Evolutionary conservation across 2,329 filamentous ascomycete genomes (phyloP), one percentile per base, ranked within the genome.

Genomic region (Trichoderma sp.): DNA sequence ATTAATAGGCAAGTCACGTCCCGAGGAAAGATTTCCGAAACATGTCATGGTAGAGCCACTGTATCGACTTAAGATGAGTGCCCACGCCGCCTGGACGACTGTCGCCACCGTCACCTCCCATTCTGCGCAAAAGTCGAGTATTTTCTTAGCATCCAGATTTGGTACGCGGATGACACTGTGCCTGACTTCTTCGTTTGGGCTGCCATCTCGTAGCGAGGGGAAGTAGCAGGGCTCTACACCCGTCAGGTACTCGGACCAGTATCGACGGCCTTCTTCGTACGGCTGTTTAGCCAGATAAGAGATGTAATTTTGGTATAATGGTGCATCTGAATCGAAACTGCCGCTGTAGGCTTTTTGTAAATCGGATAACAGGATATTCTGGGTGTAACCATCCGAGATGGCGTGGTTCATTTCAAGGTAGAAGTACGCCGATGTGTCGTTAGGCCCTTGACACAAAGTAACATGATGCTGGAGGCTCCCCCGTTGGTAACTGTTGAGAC

Each of bases 81-180:
- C 85, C 87, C 87, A 89, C 0, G 82, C 81, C 23, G 85, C 81
- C 71, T 87, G 85, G 2, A 89, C 79, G 0, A 88, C 76, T 47
- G 83, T 86, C 1, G 86, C 85, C 0, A 86, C 71, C 0, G 87
- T 89, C 6, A 85, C 80, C 1, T 81, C 82, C 2, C 73, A 59
- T 20, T 70, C 13, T 39, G 57, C 34, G 43, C 39, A 39, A 26
- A 78, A 59, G 1, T n/a, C 43, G 4, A 53, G 71, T 11, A 73
- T 32, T 39, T 43, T 34, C 12, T 6, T 47, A 17, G 63, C 30
- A 4, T 72, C 72, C 3, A 66, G 32, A 20, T 43, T 50, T 13
- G 43, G n/a, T 11, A 55, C 34, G 23, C 17, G 26, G 43, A 57
- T 57, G 17, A 30, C 34, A 15, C 34, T 36, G 34, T 36, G 34